A percentile compares a stretch with the other conserved stretches of the same genome.
phyloP scores from a whole-genome alignment of 2,329 filamentous ascomycete genomes.

The Penicillium concentricum region DNA sequence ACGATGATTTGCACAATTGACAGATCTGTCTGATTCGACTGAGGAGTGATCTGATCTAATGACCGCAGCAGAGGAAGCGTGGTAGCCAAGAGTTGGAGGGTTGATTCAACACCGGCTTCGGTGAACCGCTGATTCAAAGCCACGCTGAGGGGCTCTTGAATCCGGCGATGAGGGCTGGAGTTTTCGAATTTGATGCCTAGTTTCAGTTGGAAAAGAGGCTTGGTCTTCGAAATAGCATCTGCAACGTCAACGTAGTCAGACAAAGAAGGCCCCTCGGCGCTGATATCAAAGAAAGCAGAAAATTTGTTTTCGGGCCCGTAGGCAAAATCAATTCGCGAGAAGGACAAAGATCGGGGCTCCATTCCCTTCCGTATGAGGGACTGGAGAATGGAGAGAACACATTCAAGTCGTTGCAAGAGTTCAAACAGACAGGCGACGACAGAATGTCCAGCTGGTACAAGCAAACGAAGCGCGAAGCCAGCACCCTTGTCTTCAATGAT shows the following conservation, averaged over 20 bases:
- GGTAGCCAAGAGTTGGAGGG: slow-evolving; percentile 33
- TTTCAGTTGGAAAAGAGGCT: slow-evolving; percentile 28
- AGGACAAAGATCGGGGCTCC: slow-evolving; percentile 32
- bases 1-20: slow-evolving; percentile 34
- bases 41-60: slow-evolving; percentile 36
- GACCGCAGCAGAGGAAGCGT: slow-evolving; percentile 41
- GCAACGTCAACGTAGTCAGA: slow-evolving; percentile 22
- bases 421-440: slow-evolving; percentile 37
- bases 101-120: slow-evolving; percentile 30
- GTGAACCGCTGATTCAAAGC: slow-evolving; percentile 35
- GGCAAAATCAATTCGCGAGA: slow-evolving; percentile 36
- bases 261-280: slow-evolving; percentile 21
- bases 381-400: slow-evolving; percentile 36
- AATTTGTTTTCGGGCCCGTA: slow-evolving; percentile 34
- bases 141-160: slow-evolving; percentile 39
- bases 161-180: slow-evolving; percentile 41
- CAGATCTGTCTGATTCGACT: slow-evolving; percentile 21
- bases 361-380: slow-evolving; percentile 36
- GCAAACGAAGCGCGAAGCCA: slow-evolving; percentile 41
- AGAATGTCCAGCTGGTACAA: slow-evolving; percentile 36
- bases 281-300: slow-evolving; percentile 33
- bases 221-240: slow-evolving; percentile 21
- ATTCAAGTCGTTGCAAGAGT: slow-evolving; percentile 40
- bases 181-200: slow-evolving; percentile 36
- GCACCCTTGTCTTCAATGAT: slow-evolving; percentile 34